Percentiles rank a stretch among this genome's conserved stretches.
These are phyloP conservation scores for Anastatica hierochuntica DNA, from an alignment of 345 rosid genomes.

Conservation along the genomic window DNA sequence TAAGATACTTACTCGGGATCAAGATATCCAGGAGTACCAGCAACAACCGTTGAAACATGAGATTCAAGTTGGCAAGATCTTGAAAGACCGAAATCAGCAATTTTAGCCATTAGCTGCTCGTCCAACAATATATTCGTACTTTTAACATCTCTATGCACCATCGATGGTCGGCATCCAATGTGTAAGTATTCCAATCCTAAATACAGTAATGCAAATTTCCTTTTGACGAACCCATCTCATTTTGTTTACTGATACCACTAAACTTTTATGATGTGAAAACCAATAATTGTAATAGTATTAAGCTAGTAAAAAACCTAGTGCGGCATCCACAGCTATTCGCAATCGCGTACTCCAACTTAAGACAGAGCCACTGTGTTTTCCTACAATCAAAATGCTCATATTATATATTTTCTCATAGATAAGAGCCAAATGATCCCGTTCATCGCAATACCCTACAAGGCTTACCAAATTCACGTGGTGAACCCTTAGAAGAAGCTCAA, in stretches of 20 bases:
- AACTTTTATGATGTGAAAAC: neutral
- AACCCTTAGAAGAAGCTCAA: constrained; percentile 29
- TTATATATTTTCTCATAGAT: too few relatives aligned
- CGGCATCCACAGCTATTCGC: constrained; percentile 27
- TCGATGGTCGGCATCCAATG: constrained; percentile 1
- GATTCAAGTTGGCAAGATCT: constrained; percentile 17
- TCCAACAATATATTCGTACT: constrained; percentile 18
- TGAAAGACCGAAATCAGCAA: constrained; percentile 18
- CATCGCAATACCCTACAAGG: constrained; percentile 32
- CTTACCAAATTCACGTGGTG: constrained; percentile 33
- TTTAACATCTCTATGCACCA: constrained; percentile 10
- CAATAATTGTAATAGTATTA: too few relatives aligned
- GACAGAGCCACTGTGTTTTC: neutral
- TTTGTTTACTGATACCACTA: too few relatives aligned
- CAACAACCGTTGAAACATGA: constrained; percentile 6
- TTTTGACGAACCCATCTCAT: too few relatives aligned
- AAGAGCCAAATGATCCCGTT: constrained; percentile 23
- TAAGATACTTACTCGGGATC: constrained; percentile 20
- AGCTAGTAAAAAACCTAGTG: neutral
- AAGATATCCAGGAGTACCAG: constrained; percentile 27
- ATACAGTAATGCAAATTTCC: neutral
- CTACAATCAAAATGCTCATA: too few relatives aligned
- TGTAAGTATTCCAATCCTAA: constrained; percentile 7
- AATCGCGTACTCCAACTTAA: constrained; percentile 33
- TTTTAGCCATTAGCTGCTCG: constrained; percentile 29